Conservation (phyloP, 176 grass and related monocot species). For the Triticum aestivum region IWGSC_CS_RefSeq_v2.1 NC_057800.1:516399121-516399620, state of each 20-base stretch:
- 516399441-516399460: slow-evolving; percentile 3
- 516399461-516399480: background rate
- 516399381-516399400: background rate
- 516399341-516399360: background rate
- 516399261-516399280: background rate
- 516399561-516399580: too few relatives aligned
- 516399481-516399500: too few relatives aligned
- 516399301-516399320: background rate
- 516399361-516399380: background rate
- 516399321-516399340: background rate
- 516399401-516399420: background rate
- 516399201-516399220: background rate
- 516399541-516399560: too few relatives aligned
- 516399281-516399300: slow-evolving; percentile 18
- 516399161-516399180: slow-evolving; percentile 17
- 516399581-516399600: too few relatives aligned
- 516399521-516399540: too few relatives aligned
- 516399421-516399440: background rate
- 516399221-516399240: background rate
- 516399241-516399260: background rate
- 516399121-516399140: slow-evolving; percentile 28
- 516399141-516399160: slow-evolving; percentile 25
- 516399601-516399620: too few relatives aligned
- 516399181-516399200: background rate
- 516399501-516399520: too few relatives aligned